These are phyloP conservation scores for Camellia sinensis DNA, from an alignment of 148 eudicot species.

Conservation along the genomic window DNA sequence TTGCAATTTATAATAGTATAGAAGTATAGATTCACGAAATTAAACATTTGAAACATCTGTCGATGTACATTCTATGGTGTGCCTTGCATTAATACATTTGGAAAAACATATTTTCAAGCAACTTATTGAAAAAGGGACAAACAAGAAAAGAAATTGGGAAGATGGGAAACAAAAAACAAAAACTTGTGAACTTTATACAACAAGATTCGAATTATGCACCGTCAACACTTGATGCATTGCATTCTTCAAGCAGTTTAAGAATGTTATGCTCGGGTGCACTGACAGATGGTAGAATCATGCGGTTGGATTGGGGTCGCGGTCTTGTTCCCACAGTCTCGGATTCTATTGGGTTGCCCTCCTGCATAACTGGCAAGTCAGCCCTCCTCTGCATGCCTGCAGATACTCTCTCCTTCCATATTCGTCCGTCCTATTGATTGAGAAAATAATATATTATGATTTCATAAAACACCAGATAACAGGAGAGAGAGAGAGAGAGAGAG, in stretches of 20 bases:
- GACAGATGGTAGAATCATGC: conserved; percentile 65
- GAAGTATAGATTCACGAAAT: neutral
- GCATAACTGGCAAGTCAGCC: conserved; percentile 48
- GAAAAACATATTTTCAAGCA: neutral
- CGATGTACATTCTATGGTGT: conserved; percentile 12
- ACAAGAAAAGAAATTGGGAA: neutral
- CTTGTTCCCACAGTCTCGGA: conserved; percentile 32
- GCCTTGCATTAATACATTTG: neutral
- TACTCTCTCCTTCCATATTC: conserved; percentile 91
- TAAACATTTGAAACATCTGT: neutral
- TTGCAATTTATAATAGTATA: too few species aligned
- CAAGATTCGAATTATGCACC: neutral
- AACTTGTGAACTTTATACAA: conserved; percentile 4
- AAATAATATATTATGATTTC: neutral
- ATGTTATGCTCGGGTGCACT: conserved; percentile 91
- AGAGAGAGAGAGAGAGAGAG: too few species aligned
- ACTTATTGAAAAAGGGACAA: neutral
- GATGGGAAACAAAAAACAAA: neutral
- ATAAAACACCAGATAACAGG: too few species aligned
- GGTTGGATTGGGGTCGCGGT: conserved; percentile 37
- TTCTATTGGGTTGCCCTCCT: conserved; percentile 39
- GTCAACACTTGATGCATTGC: conserved; percentile 33
- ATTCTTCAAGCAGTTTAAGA: conserved; percentile 75
- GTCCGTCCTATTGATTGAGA: conserved; percentile 55
- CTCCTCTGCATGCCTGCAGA: conserved; percentile 58